These are phyloP conservation scores for Exophiala aquamarina DNA, from an alignment of 2,329 filamentous ascomycete genomes.

Conservation along the genomic window DNA sequence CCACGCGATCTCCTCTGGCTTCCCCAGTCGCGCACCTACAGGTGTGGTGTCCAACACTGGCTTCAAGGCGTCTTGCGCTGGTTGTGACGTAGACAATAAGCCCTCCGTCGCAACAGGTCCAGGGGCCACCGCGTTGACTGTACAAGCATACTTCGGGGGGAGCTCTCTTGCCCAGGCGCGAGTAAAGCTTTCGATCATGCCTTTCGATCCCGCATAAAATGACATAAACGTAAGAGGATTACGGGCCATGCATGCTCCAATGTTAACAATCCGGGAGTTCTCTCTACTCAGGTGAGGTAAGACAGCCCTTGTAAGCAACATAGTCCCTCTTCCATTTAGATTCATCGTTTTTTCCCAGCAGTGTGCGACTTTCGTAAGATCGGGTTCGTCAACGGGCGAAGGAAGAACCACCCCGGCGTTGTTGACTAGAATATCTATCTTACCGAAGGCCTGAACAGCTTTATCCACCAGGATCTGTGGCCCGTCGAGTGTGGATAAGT, in stretches of 20 bases:
- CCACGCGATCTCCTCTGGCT: constrained; percentile 48
- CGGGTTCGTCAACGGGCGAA: constrained; percentile 37
- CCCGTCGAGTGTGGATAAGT: constrained; percentile 34
- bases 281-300: constrained; percentile 41
- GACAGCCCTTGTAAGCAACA: constrained; percentile 30
- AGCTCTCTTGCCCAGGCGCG: constrained; percentile 40
- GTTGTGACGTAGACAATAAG: constrained; percentile 36
- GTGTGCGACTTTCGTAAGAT: not conserved
- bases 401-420: constrained; percentile 41
- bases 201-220: constrained; percentile 52
- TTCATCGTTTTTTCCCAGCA: constrained; percentile 12
- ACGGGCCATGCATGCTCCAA: constrained; percentile 39
- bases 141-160: constrained; percentile 31
- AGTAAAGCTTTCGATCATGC: constrained; percentile 50
- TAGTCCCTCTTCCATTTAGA: constrained; percentile 17
- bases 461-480: constrained; percentile 21
- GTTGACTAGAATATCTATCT: constrained; percentile 33
- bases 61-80: constrained; percentile 38
- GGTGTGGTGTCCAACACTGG: constrained; percentile 44
- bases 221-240: constrained; percentile 35
- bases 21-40: constrained; percentile 43
- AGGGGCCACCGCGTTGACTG: constrained; percentile 33
- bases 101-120: constrained; percentile 30
- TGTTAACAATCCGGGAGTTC: constrained; percentile 45
- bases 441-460: constrained; percentile 23